A percentile compares a stretch with the other conserved stretches of the same genome.
These are phyloP conservation scores for Lagenaria siceraria DNA, from an alignment of 306 rosid genomes.

Conservation along the genomic window DNA sequence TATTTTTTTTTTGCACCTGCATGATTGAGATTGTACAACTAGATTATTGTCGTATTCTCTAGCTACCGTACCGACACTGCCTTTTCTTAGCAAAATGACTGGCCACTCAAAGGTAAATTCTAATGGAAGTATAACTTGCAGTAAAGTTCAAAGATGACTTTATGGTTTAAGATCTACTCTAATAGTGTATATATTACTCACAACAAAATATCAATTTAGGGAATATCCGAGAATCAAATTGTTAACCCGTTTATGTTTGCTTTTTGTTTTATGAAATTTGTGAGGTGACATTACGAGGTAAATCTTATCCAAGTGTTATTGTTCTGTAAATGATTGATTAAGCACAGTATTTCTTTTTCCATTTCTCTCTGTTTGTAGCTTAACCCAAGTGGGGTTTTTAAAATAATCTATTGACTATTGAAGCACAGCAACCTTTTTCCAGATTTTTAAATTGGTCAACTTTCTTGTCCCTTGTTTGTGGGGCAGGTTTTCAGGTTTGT, in stretches of 20 bases:
- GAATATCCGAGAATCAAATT: not conserved
- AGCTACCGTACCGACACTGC: constrained; percentile 5
- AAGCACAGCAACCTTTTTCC: not conserved
- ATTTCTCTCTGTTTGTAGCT: not conserved
- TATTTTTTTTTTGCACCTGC: not conserved
- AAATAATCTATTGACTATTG: not conserved
- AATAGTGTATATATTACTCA: not conserved
- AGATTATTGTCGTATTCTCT: not conserved
- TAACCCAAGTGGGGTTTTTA: not conserved
- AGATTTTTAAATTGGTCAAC: not conserved
- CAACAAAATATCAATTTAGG: not conserved
- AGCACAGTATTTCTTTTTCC: not conserved
- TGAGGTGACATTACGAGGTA: not conserved
- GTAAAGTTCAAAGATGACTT: not conserved
- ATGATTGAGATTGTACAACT: constrained; percentile 6
- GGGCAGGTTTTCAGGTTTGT: constrained; percentile 84
- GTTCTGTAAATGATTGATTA: not conserved
- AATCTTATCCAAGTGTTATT: not conserved
- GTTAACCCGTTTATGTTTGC: not conserved
- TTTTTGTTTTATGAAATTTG: not conserved
- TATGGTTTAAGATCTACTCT: not conserved
- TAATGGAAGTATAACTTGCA: not conserved
- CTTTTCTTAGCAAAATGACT: not conserved
- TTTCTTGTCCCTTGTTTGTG: constrained; percentile 3
- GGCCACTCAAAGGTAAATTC: not conserved